A percentile compares a stretch with the other conserved stretches of the same genome.
Evolutionary conservation across 2,329 filamentous ascomycete genomes (phyloP).

Genomic region (Rutstroemia sp.): DNA sequence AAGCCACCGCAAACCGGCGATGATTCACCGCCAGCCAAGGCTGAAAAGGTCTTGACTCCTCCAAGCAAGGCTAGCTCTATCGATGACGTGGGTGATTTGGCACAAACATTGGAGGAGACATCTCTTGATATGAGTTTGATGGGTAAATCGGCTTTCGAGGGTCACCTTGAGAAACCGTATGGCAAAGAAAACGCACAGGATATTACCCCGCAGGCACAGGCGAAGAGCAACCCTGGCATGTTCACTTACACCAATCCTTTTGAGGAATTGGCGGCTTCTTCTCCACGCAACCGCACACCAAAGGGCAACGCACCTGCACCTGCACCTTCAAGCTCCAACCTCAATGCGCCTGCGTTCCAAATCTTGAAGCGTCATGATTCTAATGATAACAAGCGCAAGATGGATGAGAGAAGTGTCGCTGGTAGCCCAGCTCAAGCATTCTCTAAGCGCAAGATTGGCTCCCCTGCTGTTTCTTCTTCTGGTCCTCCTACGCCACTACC

Average conservation of each 20-base stretch:
- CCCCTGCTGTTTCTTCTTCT: constrained; percentile 18
- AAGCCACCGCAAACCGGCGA: constrained; percentile 52
- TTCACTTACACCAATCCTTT: constrained; percentile 71
- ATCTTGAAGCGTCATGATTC: constrained; percentile 28
- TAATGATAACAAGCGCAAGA: constrained; percentile 26
- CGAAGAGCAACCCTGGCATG: constrained; percentile 29
- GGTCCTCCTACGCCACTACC: constrained; percentile 23
- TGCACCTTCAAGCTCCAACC: constrained; percentile 31
- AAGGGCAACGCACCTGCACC: constrained; percentile 30
- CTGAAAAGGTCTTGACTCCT: constrained; percentile 29
- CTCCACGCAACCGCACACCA: constrained; percentile 51
- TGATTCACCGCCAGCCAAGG: constrained; percentile 28
- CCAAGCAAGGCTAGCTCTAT: constrained; percentile 33
- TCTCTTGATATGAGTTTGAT: constrained; percentile 33
- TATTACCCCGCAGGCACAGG: neutral
- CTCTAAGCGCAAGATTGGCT: constrained; percentile 25
- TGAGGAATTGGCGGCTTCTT: constrained; percentile 59
- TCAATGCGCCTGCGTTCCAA: constrained; percentile 24
- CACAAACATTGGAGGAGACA: constrained; percentile 37
- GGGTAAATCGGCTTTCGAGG: constrained; percentile 18
- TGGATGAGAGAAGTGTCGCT: constrained; percentile 20
- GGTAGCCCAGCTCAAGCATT: constrained; percentile 22
- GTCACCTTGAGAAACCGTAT: constrained; percentile 9
- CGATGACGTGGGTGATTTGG: constrained; percentile 31
- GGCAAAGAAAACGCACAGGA: constrained; percentile 20